phyloP scores from a whole-genome alignment of 805 yeast genomes.

The Candida vaughaniae region DNA sequence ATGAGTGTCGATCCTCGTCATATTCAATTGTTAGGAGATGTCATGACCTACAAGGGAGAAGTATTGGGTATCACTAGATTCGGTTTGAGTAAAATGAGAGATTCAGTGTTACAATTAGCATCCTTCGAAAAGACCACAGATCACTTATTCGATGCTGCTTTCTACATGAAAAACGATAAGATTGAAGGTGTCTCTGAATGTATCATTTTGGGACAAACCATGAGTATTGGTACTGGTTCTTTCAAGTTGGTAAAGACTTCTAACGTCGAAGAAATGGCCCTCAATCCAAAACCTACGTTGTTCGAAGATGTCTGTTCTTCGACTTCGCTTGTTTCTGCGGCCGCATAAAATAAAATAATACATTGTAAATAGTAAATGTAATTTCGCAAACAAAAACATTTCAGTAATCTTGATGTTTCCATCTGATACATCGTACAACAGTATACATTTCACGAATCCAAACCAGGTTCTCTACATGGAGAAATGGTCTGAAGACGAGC shows the following conservation, averaged over 20 bases:
- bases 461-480: constrained; percentile 43
- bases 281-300: constrained; percentile 34
- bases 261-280: constrained; percentile 23
- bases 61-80: constrained; percentile 97
- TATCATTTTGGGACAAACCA: constrained; percentile 95
- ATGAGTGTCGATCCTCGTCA: constrained; percentile 99
- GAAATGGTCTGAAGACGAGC: constrained; percentile 37
- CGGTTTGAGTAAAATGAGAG: constrained; percentile 98
- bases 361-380: constrained; percentile 4
- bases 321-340: constrained; percentile 4
- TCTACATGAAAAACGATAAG: constrained; percentile 92
- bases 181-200: constrained; percentile 98
- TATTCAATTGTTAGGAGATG: constrained; percentile 94
- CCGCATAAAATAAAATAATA: neutral
- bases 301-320: constrained; percentile 6
- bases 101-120: constrained; percentile 93
- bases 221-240: constrained; percentile 97
- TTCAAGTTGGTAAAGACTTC: constrained; percentile 76
- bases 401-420: neutral
- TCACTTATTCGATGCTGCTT: constrained; percentile 96
- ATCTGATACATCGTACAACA: constrained; percentile 10
- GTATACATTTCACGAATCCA: constrained; percentile 36
- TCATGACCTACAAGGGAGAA: constrained; percentile 98
- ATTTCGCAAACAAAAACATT: too few relatives aligned
- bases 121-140: constrained; percentile 98